Evolutionary conservation across 2,329 filamentous ascomycete species (phyloP).

Genomic region (Neopestalotiopsis clavispora): DNA sequence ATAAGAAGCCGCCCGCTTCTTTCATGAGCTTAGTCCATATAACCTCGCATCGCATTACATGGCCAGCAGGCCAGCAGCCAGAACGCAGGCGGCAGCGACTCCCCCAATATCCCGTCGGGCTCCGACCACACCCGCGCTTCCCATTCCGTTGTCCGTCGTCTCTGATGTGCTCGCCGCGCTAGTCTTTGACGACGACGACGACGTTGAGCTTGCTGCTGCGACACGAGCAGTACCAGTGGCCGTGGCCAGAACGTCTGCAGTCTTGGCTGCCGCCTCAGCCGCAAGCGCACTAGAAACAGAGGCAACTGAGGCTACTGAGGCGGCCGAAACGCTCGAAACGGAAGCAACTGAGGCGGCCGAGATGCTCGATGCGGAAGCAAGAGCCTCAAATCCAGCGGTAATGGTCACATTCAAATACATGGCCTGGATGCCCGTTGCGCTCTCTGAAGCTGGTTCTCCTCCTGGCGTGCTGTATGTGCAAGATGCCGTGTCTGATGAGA

Average conservation of each 20-base stretch:
- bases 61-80: not conserved
- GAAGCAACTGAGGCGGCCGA: not conserved
- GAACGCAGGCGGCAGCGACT: not conserved
- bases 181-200: not conserved
- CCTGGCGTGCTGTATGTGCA: constrained; percentile 13
- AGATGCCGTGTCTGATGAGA: not conserved
- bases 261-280: constrained; percentile 8
- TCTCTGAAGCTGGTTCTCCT: not conserved
- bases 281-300: not conserved
- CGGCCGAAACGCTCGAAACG: not conserved
- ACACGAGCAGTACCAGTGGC: not conserved
- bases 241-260: constrained; percentile 1
- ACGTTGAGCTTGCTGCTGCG: not conserved
- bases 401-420: constrained; percentile 13
- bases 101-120: not conserved
- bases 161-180: not conserved
- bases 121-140: not conserved
- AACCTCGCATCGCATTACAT: not conserved
- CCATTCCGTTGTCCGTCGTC: not conserved
- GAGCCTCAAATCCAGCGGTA: constrained; percentile 10
- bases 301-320: not conserved
- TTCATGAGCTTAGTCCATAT: not conserved
- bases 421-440: constrained; percentile 1
- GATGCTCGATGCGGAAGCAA: not conserved
- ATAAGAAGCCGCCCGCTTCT: not conserved